Evolutionary conservation across 2,329 filamentous ascomycete genomes (phyloP), one percentile per base, ranked within the genome.

Genomic region (Cercospora sp.): DNA sequence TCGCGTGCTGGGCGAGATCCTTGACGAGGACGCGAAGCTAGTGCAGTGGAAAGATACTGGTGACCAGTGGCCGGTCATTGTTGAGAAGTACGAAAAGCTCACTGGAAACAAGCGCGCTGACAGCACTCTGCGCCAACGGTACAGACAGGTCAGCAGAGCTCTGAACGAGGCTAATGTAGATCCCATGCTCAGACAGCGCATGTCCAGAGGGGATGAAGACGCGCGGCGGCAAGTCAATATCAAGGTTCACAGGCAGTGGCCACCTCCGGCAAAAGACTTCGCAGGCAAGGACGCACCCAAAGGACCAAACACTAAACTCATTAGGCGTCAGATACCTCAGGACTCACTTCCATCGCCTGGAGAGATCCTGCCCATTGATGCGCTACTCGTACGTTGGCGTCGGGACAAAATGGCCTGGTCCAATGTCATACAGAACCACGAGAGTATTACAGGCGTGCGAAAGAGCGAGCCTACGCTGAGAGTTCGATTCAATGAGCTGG

Each of bases 31-130:
- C 36, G 63, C 61, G 31, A 62, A 63, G 26, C 60, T 72, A 10
- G 10, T 68, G 1, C 39, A 64, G 3, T 70, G 67, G 72, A 39
- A 68, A 16, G 69, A 72, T 20, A 65, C 65, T 8, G 64, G 59
- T 26, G 60, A 69, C 16, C 36, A 26, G 8, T 72, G 68, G 64
- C 12, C 48, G 1, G 57, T 59, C 9, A 67, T 71, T 16, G 60
- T 60, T 5, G n/a, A 7, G 2, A 51, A 62, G n/a, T 66, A 60
- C 28, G 20, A 67, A 16, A 36, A 67, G 1, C 30, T 62, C 5
- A 70, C 65, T 13, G 68, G 65, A 12, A 23, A 31, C 4, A 42
- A 26, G 3, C 57, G 61, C n/a, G 13, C 45, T 6, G 51, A 33
- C 23, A 63, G 65, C 3, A 69, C 69, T 18, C 64, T 72, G 7